Evolutionary conservation across 768 basidiomycete species (phyloP).

Genomic region (Mycena sanguinolenta): DNA sequence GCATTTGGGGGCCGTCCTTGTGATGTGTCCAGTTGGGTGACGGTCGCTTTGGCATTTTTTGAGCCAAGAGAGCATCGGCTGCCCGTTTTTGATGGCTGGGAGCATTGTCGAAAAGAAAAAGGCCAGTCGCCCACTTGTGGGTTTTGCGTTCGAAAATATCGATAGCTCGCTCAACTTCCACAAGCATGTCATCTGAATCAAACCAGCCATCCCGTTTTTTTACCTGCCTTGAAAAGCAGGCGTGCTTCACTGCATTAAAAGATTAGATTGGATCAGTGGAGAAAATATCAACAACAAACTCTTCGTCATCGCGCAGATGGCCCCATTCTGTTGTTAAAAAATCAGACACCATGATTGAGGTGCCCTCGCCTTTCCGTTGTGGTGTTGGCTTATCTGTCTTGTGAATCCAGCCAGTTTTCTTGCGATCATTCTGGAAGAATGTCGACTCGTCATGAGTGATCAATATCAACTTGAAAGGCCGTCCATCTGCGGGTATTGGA

Average conservation of each 20-base stretch:
- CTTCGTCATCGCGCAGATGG: constrained; percentile 35
- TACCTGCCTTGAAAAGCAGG: not conserved
- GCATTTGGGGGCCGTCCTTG: constrained; percentile 1
- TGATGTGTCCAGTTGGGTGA: not conserved
- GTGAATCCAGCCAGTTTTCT: constrained; percentile 45
- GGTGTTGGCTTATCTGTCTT: constrained; percentile 39
- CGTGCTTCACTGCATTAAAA: not conserved
- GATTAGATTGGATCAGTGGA: not conserved
- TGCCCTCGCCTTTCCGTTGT: constrained; percentile 51
- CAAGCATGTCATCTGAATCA: not conserved
- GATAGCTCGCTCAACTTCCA: constrained; percentile 42
- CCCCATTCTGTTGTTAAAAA: constrained; percentile 52
- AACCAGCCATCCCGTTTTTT: constrained; percentile 1
- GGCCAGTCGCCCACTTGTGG: constrained; percentile 39
- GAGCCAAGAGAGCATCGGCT: constrained; percentile 42
- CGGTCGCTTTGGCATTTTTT: constrained; percentile 36
- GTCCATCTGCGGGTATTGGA: not conserved
- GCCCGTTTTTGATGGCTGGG: constrained; percentile 44
- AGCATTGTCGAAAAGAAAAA: constrained; percentile 18
- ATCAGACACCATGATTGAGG: constrained; percentile 52
- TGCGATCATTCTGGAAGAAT: constrained; percentile 51
- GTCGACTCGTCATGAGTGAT: constrained; percentile 55
- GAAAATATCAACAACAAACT: constrained; percentile 37
- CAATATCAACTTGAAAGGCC: constrained; percentile 31
- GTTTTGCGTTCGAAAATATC: constrained; percentile 49